These are phyloP conservation scores for Stramenopiles sp. DNA, from an alignment of 352 stramenopile genomes.

Conservation along the genomic window DNA sequence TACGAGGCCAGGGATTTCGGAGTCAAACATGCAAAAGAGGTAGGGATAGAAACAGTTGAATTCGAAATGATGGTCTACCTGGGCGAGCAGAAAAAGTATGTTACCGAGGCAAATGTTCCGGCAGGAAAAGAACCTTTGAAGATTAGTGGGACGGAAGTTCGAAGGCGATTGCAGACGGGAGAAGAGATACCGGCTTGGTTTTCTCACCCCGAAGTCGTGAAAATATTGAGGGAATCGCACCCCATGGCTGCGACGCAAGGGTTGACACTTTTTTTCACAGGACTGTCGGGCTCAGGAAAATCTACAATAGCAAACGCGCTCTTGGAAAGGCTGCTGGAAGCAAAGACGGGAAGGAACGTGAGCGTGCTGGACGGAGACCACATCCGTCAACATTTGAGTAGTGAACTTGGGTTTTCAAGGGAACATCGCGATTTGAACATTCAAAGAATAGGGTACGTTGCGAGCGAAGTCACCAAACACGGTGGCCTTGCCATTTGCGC, in stretches of 20 bases:
- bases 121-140: slow-evolving; percentile 30
- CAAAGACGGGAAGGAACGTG: slow-evolving; percentile 11
- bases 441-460: slow-evolving; percentile 14
- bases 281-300: slow-evolving; percentile 14
- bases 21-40: slow-evolving; percentile 35
- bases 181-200: slow-evolving; percentile 77
- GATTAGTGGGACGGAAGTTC: slow-evolving; percentile 55
- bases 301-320: slow-evolving; percentile 15
- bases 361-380: slow-evolving; percentile 18
- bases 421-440: slow-evolving; percentile 14
- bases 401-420: slow-evolving; percentile 15
- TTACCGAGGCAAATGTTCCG: neutral
- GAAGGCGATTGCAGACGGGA: slow-evolving; percentile 45
- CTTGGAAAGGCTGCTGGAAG: neutral
- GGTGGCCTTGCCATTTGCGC: slow-evolving; percentile 13
- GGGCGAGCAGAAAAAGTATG: slow-evolving; percentile 24
- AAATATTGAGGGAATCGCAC: slow-evolving; percentile 54
- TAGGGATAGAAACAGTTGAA: slow-evolving; percentile 57
- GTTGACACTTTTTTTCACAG: slow-evolving; percentile 16
- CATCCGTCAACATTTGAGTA: slow-evolving; percentile 13
- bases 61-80: slow-evolving; percentile 61
- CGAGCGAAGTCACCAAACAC: slow-evolving; percentile 3
- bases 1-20: slow-evolving; percentile 69
- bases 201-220: slow-evolving; percentile 63
- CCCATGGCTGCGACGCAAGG: too few species aligned